These are phyloP conservation scores for Madurella fahalii DNA, from an alignment of 2,329 filamentous ascomycete genomes.

Conservation along the genomic window DNA sequence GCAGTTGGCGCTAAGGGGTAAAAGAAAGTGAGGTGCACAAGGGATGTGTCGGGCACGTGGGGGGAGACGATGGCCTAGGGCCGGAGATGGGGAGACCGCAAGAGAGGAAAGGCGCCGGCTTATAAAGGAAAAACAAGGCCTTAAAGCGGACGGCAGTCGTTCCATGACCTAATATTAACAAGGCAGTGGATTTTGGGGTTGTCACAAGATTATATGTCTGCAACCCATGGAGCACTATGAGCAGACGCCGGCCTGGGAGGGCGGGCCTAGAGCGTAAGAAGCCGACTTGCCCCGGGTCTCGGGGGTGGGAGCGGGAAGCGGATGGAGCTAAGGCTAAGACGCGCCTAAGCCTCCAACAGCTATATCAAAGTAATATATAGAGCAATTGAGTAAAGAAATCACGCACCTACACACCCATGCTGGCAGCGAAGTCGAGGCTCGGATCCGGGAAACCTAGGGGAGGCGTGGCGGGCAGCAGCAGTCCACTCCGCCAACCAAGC, in stretches of 20 bases:
- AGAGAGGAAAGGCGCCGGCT: constrained; percentile 24
- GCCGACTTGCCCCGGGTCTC: not conserved
- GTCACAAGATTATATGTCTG: constrained; percentile 24
- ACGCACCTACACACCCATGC: constrained; percentile 20
- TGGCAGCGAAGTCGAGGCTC: not conserved
- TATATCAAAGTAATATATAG: constrained; percentile 27
- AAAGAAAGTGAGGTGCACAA: constrained; percentile 10
- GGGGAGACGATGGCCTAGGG: not conserved
- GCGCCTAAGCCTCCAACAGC: constrained; percentile 1
- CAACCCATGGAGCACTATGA: constrained; percentile 26
- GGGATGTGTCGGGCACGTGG: constrained; percentile 7
- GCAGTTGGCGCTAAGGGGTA: constrained; percentile 4
- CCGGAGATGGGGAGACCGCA: constrained; percentile 3
- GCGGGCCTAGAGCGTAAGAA: not conserved
- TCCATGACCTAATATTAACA: constrained; percentile 36
- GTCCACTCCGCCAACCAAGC: constrained; percentile 9
- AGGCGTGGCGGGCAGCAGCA: no score
- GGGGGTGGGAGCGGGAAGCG: constrained; percentile 9
- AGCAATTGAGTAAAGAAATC: constrained; percentile 26
- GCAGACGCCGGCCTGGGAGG: not conserved
- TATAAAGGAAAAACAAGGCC: constrained; percentile 29
- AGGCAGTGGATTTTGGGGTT: constrained; percentile 31
- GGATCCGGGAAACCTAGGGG: not conserved
- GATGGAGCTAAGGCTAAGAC: constrained; percentile 10
- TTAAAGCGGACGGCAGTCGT: constrained; percentile 18